Percentiles rank a stretch among this genome's conserved stretches.
Evolutionary conservation across 768 basidiomycete species (phyloP).

Genomic region (Lanmaoa pseudosensibilis): DNA sequence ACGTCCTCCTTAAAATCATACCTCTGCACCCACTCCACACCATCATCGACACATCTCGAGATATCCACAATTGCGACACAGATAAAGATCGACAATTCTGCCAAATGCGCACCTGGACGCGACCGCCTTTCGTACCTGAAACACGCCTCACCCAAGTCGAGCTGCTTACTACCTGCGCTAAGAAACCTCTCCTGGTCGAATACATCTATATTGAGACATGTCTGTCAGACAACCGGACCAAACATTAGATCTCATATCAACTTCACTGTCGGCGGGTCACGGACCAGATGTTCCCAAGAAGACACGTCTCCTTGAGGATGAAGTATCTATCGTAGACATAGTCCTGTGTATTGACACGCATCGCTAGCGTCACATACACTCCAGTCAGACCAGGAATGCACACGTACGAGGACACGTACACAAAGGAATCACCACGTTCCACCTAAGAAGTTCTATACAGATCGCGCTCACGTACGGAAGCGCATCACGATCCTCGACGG

Average conservation of each 20-base stretch:
- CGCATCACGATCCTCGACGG: slow-evolving; percentile 7
- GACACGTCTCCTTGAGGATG: slow-evolving; percentile 19
- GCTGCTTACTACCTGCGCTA: slow-evolving; percentile 2
- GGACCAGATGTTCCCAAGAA: slow-evolving; percentile 11
- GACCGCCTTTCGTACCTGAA: slow-evolving; percentile 15
- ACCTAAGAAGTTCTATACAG: slow-evolving; percentile 15
- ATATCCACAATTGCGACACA: slow-evolving; percentile 6
- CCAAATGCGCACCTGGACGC: slow-evolving; percentile 8
- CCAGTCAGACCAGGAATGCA: background rate
- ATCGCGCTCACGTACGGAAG: slow-evolving; percentile 19
- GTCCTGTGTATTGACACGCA: slow-evolving; percentile 16
- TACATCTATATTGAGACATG: slow-evolving; percentile 1
- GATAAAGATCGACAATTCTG: slow-evolving; percentile 8
- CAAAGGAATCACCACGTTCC: background rate
- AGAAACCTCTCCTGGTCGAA: slow-evolving; percentile 15
- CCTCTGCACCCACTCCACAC: too few relatives aligned
- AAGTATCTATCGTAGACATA: slow-evolving; percentile 18
- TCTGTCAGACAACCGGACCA: slow-evolving; percentile 1
- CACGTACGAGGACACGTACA: background rate
- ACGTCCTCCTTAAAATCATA: too few relatives aligned
- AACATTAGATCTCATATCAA: background rate
- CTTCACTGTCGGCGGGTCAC: background rate
- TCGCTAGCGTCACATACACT: background rate
- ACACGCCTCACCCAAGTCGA: slow-evolving; percentile 6
- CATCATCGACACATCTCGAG: background rate